Evolutionary conservation across 2,329 filamentous ascomycete genomes (phyloP).

Genomic region (Harringtonia aguacate): DNA sequence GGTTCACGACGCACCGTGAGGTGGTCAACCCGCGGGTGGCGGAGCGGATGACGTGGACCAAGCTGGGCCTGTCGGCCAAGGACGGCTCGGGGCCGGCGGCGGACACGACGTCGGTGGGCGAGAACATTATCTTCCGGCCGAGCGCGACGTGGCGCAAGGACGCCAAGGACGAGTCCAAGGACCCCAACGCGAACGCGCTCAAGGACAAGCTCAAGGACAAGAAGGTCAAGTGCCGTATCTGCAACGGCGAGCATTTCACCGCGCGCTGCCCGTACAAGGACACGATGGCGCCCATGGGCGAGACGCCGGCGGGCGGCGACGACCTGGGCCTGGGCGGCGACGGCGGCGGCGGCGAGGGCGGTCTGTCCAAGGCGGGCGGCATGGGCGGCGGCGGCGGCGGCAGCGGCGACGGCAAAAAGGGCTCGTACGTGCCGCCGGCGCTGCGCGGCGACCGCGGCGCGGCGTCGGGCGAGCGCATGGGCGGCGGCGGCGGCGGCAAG

Average conservation of each 20-base stretch:
- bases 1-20: conserved; percentile 82
- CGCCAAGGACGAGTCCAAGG: conserved; percentile 66
- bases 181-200: conserved; percentile 61
- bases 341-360: conserved; percentile 36
- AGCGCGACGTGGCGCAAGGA: conserved; percentile 89
- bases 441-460: conserved; percentile 66
- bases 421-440: conserved; percentile 90
- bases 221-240: conserved; percentile 99
- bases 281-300: conserved; percentile 85
- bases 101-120: conserved; percentile 86
- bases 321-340: conserved; percentile 44
- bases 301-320: conserved; percentile 47
- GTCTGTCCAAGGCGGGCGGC: conserved; percentile 30
- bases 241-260: conserved; percentile 97
- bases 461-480: conserved; percentile 53
- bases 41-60: conserved; percentile 83
- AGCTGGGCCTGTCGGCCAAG: conserved; percentile 86
- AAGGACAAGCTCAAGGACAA: conserved; percentile 91
- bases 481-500: conserved; percentile 50
- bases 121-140: conserved; percentile 97
- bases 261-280: conserved; percentile 99
- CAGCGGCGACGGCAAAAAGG: conserved; percentile 54
- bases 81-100: conserved; percentile 71
- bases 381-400: conserved; percentile 31
- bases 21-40: conserved; percentile 94